Conservation (phyloP, 2,329 filamentous ascomycete genomes). For the Colletotrichum cordylinicola region DNA sequence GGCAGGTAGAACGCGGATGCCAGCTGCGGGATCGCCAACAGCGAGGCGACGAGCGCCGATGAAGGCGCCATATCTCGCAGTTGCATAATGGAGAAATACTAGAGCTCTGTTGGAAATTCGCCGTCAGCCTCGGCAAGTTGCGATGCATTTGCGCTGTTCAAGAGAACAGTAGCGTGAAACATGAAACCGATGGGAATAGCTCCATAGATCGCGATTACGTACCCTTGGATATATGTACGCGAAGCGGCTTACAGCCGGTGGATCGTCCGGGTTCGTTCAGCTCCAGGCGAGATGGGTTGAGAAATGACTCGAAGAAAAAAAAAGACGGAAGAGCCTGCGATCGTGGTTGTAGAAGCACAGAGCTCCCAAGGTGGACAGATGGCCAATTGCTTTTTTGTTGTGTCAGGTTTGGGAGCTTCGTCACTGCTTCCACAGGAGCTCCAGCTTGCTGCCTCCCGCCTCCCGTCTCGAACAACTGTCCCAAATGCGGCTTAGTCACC, state of each 20-base stretch:
- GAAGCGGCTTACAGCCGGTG: constrained; percentile 13
- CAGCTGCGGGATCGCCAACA: constrained; percentile 59
- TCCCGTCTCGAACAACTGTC: constrained; percentile 18
- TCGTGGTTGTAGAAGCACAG: neutral
- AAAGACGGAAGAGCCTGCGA: neutral
- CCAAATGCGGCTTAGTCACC: constrained; percentile 18
- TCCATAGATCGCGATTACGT: constrained; percentile 14
- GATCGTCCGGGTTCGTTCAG: constrained; percentile 6
- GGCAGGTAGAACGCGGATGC: constrained; percentile 90
- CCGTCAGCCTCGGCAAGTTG: neutral
- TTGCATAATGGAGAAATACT: constrained; percentile 43
- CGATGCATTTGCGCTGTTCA: neutral
- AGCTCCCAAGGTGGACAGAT: constrained; percentile 10
- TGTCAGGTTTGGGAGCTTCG: constrained; percentile 11
- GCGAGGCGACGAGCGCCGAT: constrained; percentile 54
- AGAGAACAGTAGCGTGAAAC: neutral
- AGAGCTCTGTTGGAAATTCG: neutral
- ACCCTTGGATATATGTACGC: constrained; percentile 11
- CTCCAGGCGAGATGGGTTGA: neutral
- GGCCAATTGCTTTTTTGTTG: neutral
- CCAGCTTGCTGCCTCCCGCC: neutral
- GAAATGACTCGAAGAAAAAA: neutral
- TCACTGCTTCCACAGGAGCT: neutral
- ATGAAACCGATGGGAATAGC: constrained; percentile 16
- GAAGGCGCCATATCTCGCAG: constrained; percentile 49